A percentile compares a stretch with the other conserved stretches of the same genome.
Evolutionary conservation across 495 filamentous ascomycete genomes (phyloP).

Genomic region (Penicillium crystallinum): DNA sequence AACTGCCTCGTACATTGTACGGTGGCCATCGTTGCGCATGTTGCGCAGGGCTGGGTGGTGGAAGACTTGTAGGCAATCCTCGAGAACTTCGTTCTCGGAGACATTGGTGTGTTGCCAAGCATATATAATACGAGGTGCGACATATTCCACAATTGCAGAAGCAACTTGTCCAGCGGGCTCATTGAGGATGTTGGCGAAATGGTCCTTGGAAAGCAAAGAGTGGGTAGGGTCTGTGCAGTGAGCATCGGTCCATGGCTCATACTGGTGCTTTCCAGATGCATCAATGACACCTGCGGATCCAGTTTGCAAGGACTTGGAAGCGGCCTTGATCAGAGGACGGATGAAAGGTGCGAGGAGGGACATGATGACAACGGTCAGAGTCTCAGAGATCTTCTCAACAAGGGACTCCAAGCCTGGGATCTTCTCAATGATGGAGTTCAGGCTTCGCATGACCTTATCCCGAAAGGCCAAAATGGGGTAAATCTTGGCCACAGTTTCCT

Average conservation of each 20-base stretch:
- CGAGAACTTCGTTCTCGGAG: slow-evolving; percentile 68
- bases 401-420: slow-evolving; percentile 83
- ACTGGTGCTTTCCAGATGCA: slow-evolving; percentile 78
- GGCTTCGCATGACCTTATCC: slow-evolving; percentile 81
- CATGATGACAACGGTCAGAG: slow-evolving; percentile 82
- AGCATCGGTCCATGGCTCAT: slow-evolving; percentile 84
- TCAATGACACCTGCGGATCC: slow-evolving; percentile 77
- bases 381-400: slow-evolving; percentile 87
- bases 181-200: slow-evolving; percentile 92
- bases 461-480: slow-evolving; percentile 93
- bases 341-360: slow-evolving; percentile 86
- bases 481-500: slow-evolving; percentile 74
- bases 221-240: slow-evolving; percentile 88
- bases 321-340: slow-evolving; percentile 82
- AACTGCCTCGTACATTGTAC: slow-evolving; percentile 80
- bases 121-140: slow-evolving; percentile 78
- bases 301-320: slow-evolving; percentile 72
- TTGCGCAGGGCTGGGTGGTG: slow-evolving; percentile 83
- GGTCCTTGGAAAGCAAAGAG: slow-evolving; percentile 91
- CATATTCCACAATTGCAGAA: slow-evolving; percentile 71
- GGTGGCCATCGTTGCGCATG: slow-evolving; percentile 67
- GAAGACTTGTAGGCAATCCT: slow-evolving; percentile 73
- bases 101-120: slow-evolving; percentile 85
- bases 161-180: slow-evolving; percentile 80
- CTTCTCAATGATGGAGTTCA: slow-evolving; percentile 81